phyloP scores from a whole-genome alignment of 805 yeast genomes.

The Saccharomycopsis capsularis region DNA sequence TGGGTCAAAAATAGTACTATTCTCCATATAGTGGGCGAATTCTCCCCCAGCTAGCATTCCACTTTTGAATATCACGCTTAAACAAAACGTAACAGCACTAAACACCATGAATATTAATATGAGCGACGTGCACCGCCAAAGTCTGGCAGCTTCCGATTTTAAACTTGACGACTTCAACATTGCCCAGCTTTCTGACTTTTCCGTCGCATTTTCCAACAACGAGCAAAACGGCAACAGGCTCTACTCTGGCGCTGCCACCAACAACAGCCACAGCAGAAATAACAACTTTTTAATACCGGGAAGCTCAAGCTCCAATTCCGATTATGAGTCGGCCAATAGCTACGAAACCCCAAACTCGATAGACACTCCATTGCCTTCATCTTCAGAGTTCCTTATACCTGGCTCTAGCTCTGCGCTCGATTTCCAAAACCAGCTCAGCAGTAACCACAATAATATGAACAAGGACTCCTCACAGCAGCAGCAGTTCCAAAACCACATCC shows the following conservation, averaged over 20 bases:
- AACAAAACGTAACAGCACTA: background rate
- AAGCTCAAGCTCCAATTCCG: conserved; percentile 19
- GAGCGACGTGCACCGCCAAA: background rate
- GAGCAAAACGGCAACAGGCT: background rate
- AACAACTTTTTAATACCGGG: conserved; percentile 10
- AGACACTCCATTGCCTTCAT: conserved; percentile 1
- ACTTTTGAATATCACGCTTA: no score
- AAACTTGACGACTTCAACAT: background rate
- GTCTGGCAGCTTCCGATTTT: background rate
- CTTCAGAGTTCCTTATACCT: conserved; percentile 1
- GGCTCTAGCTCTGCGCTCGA: background rate
- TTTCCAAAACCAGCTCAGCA: background rate
- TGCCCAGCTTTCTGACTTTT: background rate
- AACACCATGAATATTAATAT: background rate
- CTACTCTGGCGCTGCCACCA: background rate
- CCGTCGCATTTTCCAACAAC: background rate
- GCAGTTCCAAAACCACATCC: conserved; percentile 33
- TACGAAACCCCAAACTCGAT: conserved; percentile 8
- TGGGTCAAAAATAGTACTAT: no score
- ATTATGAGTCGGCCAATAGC: background rate
- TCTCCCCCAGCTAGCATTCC: no score
- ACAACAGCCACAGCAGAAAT: background rate
- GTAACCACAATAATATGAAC: background rate
- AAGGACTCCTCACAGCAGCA: background rate
- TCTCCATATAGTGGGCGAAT: background rate